phyloP scores from a whole-genome alignment of 306 rosid species.

The Hippophae gyantsensis region DNA sequence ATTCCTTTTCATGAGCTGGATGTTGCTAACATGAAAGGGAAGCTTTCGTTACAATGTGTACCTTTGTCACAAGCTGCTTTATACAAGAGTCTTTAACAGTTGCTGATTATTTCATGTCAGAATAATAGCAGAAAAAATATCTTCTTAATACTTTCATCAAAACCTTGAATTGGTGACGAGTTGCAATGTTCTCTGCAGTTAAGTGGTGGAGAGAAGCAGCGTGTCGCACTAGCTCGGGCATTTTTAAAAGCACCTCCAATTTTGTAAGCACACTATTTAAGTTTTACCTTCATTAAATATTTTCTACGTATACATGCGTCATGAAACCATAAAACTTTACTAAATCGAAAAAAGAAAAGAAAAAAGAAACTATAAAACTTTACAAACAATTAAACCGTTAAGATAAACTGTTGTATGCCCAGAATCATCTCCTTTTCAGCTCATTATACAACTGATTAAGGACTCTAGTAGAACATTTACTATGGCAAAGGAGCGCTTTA shows the following conservation, averaged over 20 bases:
- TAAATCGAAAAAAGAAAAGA: no score
- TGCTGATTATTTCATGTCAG: neutral
- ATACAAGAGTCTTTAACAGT: neutral
- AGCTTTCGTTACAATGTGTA: neutral
- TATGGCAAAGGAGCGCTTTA: no score
- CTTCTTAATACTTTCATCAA: neutral
- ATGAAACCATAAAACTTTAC: neutral
- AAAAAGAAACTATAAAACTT: neutral
- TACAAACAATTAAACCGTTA: no score
- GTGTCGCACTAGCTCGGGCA: slow-evolving; percentile 94
- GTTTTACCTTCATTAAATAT: slow-evolving; percentile 8
- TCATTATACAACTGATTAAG: no score
- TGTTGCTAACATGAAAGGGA: neutral
- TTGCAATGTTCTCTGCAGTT: slow-evolving; percentile 42
- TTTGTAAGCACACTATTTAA: slow-evolving; percentile 41
- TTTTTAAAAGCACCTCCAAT: slow-evolving; percentile 91
- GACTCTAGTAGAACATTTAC: no score
- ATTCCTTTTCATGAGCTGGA: no score
- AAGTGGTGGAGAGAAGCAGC: slow-evolving; percentile 98
- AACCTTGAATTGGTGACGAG: slow-evolving; percentile 14
- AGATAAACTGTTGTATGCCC: no score
- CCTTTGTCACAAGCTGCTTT: neutral
- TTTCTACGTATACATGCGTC: neutral
- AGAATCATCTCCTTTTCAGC: no score
- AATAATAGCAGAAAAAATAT: neutral